Base-by-base conservation (phyloP, 2,329 filamentous ascomycete species). In the Zasmidium angulare region DNA sequence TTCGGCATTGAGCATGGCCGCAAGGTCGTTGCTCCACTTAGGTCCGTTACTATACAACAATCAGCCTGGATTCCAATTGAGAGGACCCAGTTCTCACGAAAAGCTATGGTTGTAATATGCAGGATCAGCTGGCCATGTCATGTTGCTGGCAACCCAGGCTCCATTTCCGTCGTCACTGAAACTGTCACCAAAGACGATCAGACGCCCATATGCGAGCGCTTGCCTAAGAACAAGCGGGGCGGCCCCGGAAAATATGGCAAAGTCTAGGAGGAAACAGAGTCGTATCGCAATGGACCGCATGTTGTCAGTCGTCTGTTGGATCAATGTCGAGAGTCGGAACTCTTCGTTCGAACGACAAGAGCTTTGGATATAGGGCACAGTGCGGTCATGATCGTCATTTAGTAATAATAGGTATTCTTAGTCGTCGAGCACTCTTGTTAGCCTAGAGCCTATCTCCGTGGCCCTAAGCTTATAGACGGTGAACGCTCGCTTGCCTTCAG, bases 131-230 rank as follows among this genome's bases (percentile, higher is more conserved):
- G 56, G 51, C 56, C 56, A 55, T 0, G 46, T 51, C 17, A 20
- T n/a, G 14, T 55, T 55, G 51, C 56, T 55, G 14, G 50, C 46
- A 21, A 59, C 17, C 47, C 56, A 55, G 11, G 56, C 43, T 29
- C 56, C 56, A 19, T 43, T 43, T n/a, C 56, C 51, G 14, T 59
- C 49, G 14, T 59, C 51, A 26, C 51, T 50, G 51, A 50, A 55
- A 23, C 56, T 59, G 50, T 59, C 56, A n/a, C 56, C 56, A 31
- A 55, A 59, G 14, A 59, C 56, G 29, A 59, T 55, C 24, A 59
- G n/a, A 20, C 56, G 43, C 19, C 36, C 47, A 46, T 59, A 55
- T 48, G 49, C n/a, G 12, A 19, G 7, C 24, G 21, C 22, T 46
- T 21, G 24, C 31, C 51, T 49, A 31, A 43, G 36, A 19, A 12